Evolutionary conservation across 805 yeast species (phyloP).

Genomic region (Dipodascus geniculatus): DNA sequence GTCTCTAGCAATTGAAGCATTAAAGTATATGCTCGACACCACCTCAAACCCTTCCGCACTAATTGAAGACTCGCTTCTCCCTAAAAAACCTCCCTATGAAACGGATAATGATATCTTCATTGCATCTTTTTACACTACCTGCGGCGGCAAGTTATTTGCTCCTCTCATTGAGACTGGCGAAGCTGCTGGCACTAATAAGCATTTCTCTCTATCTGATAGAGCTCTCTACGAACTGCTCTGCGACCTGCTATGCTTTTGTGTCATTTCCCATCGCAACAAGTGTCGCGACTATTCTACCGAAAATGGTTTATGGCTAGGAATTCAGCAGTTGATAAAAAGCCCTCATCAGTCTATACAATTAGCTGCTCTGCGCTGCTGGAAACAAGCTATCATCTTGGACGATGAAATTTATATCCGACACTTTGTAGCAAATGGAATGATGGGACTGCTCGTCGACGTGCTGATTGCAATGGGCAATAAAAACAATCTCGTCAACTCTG

Average conservation of each 20-base stretch:
- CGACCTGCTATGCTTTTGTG: constrained; percentile 58
- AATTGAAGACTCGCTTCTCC: not conserved
- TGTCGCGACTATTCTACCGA: constrained; percentile 56
- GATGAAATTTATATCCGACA: constrained; percentile 49
- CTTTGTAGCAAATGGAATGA: constrained; percentile 43
- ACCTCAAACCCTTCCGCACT: constrained; percentile 8
- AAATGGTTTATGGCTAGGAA: constrained; percentile 44
- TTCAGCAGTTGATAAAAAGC: constrained; percentile 36
- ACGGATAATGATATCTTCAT: constrained; percentile 30
- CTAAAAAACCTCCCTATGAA: constrained; percentile 6
- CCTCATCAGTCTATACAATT: constrained; percentile 45
- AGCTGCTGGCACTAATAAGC: constrained; percentile 2
- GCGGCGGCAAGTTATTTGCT: constrained; percentile 46
- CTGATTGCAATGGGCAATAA: constrained; percentile 36
- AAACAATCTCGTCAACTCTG: constrained; percentile 61
- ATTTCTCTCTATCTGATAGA: constrained; percentile 8
- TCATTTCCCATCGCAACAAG: constrained; percentile 47
- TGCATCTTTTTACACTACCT: constrained; percentile 46
- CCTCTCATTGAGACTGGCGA: constrained; percentile 31
- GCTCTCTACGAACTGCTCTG: constrained; percentile 46
- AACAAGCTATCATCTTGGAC: constrained; percentile 41
- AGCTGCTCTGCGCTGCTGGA: constrained; percentile 59
- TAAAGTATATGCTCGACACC: constrained; percentile 62
- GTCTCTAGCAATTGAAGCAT: constrained; percentile 75
- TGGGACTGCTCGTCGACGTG: constrained; percentile 37